phyloP scores from a whole-genome alignment of 225 moss, liverwort and hornwort species.

The Sphagnum contortum region DNA sequence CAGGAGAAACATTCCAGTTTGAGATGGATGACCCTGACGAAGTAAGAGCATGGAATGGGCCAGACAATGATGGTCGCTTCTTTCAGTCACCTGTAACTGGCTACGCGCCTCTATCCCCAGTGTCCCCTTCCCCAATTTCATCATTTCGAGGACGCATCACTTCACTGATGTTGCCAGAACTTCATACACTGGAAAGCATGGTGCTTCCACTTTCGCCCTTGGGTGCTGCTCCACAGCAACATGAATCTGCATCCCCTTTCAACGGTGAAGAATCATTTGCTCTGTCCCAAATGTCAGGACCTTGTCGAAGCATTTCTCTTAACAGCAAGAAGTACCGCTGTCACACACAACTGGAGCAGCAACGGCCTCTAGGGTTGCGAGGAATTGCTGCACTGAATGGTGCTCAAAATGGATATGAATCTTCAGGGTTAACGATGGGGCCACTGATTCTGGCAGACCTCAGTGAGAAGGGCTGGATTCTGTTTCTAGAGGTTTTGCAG shows the following conservation, averaged over 20 bases:
- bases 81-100: slow-evolving; percentile 22
- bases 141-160: slow-evolving; percentile 27
- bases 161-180: slow-evolving; percentile 29
- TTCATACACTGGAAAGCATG: slow-evolving; percentile 30
- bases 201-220: slow-evolving; percentile 24
- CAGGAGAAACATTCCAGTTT: slow-evolving; percentile 48
- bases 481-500: slow-evolving; percentile 53
- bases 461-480: slow-evolving; percentile 51
- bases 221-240: slow-evolving; percentile 16
- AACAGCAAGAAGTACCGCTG: no score
- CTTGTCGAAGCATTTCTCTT: no score
- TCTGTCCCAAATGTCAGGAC: no score
- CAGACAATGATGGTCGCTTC: slow-evolving; percentile 8
- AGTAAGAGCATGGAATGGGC: slow-evolving; percentile 28
- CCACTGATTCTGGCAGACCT: slow-evolving; percentile 40
- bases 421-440: no score
- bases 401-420: no score
- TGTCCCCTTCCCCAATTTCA: slow-evolving; percentile 15
- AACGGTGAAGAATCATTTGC: no score
- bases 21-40: slow-evolving; percentile 59
- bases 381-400: no score
- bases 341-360: no score
- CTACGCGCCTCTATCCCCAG: slow-evolving; percentile 14
- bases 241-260: no score
- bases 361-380: no score